Base-by-base conservation (phyloP, 148 eudicot genomes). In the Vaccinium macrocarpon region DNA sequence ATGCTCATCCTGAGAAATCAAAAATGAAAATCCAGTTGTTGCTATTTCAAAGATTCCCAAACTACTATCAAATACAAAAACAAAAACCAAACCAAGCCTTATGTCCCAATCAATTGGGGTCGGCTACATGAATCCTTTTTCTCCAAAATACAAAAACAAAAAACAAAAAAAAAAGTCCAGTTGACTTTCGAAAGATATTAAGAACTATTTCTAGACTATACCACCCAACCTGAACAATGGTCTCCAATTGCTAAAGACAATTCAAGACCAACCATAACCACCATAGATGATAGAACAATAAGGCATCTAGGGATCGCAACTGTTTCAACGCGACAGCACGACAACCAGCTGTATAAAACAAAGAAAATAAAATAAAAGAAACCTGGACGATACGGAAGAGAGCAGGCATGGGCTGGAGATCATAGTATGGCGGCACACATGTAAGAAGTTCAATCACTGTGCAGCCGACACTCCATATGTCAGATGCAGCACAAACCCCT, bases 401-500 rank as follows among this genome's bases (percentile, higher is more conserved):
- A 89, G 99, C 99, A 75, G 99, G 98, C 99, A 97, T 97, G 80
- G 99, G 98, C 87, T 95, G 99, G 85, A 97, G 98, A 85, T 97
- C 99, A 87, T 89, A 97, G 87, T 97, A 97, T 8, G 99, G 99
- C 70, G 99, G 99, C 77, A 97, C 91, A 83, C 99, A 95, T 16
- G 98, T 97, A 76, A 97, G 95, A 85, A 97, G 99, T 84, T 97
- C 99, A 85, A 97, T 97, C 77, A 97, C 99, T 75, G 99, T 97
- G 90, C 99, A 97, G 76, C 99, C 99, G 68, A 97, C 99, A 92
- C 99, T 97, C 99, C 99, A 97, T 75, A 97, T 94, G 85, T 97
- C 99, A 74, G 99, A 97, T 85, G 98, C 98, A 82, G 99, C 98
- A 90, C 98, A 97, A 89, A 97, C 99, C 83, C 99, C 99, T 2